Evolutionary conservation across 1,139 yeast species (phyloP), one percentile per base, ranked within the genome.

Genomic region (Diutina rugosa): DNA sequence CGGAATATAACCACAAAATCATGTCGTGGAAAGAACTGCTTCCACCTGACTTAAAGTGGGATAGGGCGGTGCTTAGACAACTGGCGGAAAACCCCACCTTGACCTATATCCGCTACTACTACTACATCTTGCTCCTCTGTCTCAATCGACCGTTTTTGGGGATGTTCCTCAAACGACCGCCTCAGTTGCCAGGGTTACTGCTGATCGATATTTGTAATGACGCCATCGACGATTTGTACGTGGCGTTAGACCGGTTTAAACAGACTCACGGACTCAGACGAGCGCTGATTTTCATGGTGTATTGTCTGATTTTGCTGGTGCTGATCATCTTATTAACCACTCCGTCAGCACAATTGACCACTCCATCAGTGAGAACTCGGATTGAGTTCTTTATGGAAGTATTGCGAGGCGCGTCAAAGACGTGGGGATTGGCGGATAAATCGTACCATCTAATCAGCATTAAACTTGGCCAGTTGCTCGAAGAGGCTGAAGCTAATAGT

Each of bases 111-210:
- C 70, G 85, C 61, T 82, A 80, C 64, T 81, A 80, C 63, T 83
- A 82, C 63, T 82, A 81, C 62, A 78, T 82, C 51, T 74, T 81
- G 6, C 66, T 79, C 7, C 69, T 82, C 29, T 81, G 85, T 59
- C 73, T 82, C 56, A 82, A 82, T 63, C 71, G 85, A 53, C 87
- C 87, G 1, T 82, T 82, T 62, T 74, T 83, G 53, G 77, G 76
- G 2, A 64, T 64, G 49, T 72, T 69, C 56, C 63, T 74, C 38
- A 49, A 49, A 21, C 32, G 18, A 4, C 21, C 30, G 4, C 53
- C 44, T 9, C 29, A 10, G 29, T n/a, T 49, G 6, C 32, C 18
- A 7, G 53, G 53, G 4, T 26, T 18, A 5, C 67, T 72, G 21
- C 72, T 74, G 0, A 65, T 71, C 8, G 63, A 67, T 55, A 69